Percentiles rank a stretch among this genome's conserved stretches.
These are phyloP conservation scores for Allomyces arbusculus DNA, from an alignment of 192 early-diverging fungal species.

Conservation along the genomic window DNA sequence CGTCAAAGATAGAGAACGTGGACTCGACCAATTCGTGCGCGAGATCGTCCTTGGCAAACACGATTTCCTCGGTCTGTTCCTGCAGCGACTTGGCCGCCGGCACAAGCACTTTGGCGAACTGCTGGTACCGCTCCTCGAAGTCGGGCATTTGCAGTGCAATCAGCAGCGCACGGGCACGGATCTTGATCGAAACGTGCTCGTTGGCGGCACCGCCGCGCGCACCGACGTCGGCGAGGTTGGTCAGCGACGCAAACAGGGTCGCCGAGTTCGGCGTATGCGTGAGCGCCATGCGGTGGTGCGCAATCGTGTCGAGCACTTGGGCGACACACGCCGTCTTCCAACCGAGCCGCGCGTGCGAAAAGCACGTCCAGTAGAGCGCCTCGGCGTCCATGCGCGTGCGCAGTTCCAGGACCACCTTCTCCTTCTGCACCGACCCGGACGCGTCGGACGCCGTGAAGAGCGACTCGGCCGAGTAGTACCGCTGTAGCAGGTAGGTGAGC, in stretches of 20 bases:
- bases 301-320: neutral
- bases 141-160: conserved; percentile 84
- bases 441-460: conserved; percentile 41
- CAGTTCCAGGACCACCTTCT: conserved; percentile 63
- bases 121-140: conserved; percentile 61
- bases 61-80: conserved; percentile 2
- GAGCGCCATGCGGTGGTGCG: neutral
- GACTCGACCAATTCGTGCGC: conserved; percentile 50
- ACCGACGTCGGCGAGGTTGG: conserved; percentile 54
- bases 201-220: conserved; percentile 37
- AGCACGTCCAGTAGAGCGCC: neutral
- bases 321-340: neutral
- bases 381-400: conserved; percentile 15
- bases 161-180: conserved; percentile 68
- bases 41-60: conserved; percentile 45
- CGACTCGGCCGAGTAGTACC: conserved; percentile 66
- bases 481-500: conserved; percentile 54
- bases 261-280: neutral
- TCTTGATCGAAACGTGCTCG: conserved; percentile 64
- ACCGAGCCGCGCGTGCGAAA: neutral
- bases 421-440: conserved; percentile 20
- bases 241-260: conserved; percentile 16
- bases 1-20: conserved; percentile 88
- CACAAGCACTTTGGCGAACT: conserved; percentile 67
- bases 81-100: conserved; percentile 19